Conservation (phyloP, 495 filamentous ascomycete species). For the Tetracladium setigerum region DNA sequence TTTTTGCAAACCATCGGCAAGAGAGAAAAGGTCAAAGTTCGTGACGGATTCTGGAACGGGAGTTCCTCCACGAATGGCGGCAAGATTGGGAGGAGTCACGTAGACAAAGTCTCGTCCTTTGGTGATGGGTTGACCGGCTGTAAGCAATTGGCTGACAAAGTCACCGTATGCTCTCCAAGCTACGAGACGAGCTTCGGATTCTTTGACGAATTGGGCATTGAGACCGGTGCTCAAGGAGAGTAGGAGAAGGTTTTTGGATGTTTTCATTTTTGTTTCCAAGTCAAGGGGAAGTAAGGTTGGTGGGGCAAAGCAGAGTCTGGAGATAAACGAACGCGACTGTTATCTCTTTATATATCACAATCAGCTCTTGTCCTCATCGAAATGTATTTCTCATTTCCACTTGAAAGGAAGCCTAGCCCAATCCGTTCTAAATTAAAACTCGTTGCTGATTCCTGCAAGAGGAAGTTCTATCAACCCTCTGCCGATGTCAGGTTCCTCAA, state of each 20-base stretch:
- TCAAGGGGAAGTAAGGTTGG: no score
- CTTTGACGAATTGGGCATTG: background rate
- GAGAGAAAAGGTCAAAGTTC: background rate
- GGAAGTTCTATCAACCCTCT: no score
- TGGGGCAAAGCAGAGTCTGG: no score
- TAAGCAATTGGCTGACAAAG: background rate
- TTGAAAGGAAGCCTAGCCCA: no score
- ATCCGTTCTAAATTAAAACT: no score
- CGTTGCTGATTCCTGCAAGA: no score
- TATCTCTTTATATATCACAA: no score
- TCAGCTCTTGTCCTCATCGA: no score
- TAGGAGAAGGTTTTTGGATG: background rate
- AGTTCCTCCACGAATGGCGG: slow-evolving; percentile 1
- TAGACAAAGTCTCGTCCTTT: background rate
- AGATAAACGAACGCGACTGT: no score
- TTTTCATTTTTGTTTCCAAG: slow-evolving; percentile 2
- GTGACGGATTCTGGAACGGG: slow-evolving; percentile 1
- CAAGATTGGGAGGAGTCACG: background rate
- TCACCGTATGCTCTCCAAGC: background rate
- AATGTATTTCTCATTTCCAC: no score
- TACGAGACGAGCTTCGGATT: background rate
- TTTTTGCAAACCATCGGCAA: slow-evolving; percentile 1
- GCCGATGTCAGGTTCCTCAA: no score
- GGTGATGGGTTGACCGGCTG: background rate
- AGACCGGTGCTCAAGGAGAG: background rate